Conservation (phyloP, 257 asterid genomes). For the Rubia yunnanensis region DNA sequence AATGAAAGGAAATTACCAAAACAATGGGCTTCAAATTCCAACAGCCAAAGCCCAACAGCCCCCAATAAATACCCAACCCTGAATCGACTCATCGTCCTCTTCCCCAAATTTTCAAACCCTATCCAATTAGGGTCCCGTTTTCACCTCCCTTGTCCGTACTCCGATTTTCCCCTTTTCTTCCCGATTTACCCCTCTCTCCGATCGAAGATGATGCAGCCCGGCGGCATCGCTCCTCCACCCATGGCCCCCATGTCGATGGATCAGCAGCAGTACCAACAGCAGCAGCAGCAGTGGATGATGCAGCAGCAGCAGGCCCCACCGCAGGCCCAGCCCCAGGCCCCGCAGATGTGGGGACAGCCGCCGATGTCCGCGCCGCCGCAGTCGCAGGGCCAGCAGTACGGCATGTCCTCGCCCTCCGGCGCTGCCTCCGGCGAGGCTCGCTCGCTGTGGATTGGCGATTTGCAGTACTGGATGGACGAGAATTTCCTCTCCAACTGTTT, state of each 20-base stretch:
- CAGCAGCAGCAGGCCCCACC: constrained; percentile 24
- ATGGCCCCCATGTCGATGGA: constrained; percentile 35
- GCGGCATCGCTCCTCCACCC: constrained; percentile 54
- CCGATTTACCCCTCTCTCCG: background rate
- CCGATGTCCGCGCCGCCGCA: constrained; percentile 45
- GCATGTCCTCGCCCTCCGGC: constrained; percentile 21
- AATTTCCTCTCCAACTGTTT: constrained; percentile 50
- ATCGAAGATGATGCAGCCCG: constrained; percentile 66
- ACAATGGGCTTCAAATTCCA: background rate
- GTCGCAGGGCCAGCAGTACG: constrained; percentile 42
- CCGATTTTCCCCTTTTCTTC: background rate
- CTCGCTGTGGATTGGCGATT: constrained; percentile 85
- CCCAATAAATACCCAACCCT: background rate
- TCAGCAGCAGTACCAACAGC: constrained; percentile 42
- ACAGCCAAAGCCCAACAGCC: background rate
- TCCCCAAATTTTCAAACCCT: constrained; percentile 21
- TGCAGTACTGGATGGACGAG: constrained; percentile 93
- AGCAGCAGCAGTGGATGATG: constrained; percentile 28
- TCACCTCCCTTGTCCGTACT: background rate
- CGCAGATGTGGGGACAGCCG: constrained; percentile 29
- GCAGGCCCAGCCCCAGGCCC: constrained; percentile 29
- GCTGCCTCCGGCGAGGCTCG: constrained; percentile 45
- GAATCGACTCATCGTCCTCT: background rate
- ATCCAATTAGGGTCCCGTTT: constrained; percentile 9
- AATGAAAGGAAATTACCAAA: background rate